phyloP scores from a whole-genome alignment of 768 basidiomycete genomes.

The Amanita molliuscula region DNA sequence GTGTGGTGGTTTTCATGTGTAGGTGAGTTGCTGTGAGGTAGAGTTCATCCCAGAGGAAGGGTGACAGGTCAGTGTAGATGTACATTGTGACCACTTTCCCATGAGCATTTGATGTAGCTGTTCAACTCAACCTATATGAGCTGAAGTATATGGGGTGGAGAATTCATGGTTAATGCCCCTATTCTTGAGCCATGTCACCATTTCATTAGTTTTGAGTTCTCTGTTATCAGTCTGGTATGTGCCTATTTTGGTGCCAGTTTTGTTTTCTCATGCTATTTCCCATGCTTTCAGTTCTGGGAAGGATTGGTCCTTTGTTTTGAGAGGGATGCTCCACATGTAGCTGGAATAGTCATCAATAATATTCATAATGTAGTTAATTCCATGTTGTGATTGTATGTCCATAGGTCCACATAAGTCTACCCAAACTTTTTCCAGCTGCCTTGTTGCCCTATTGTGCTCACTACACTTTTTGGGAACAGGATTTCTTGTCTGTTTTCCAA shows the following conservation, averaged over 20 bases:
- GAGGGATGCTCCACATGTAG: no score
- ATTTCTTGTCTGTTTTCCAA: conserved; percentile 25
- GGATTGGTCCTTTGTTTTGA: conserved; percentile 2
- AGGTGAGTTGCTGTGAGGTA: background rate
- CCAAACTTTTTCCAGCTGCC: conserved; percentile 19
- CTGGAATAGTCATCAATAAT: no score
- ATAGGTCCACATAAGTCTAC: conserved; percentile 13
- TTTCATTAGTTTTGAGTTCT: conserved; percentile 12
- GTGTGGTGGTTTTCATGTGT: background rate
- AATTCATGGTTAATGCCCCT: background rate
- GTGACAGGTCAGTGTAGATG: background rate
- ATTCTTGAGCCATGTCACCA: conserved; percentile 11
- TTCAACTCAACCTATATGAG: background rate
- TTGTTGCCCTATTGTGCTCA: conserved; percentile 13
- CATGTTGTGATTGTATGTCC: no score
- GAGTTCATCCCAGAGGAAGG: background rate
- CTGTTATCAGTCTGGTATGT: conserved; percentile 13
- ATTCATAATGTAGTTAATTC: no score
- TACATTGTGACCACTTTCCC: background rate
- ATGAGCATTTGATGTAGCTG: background rate
- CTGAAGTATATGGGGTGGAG: background rate
- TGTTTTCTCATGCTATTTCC: conserved; percentile 13
- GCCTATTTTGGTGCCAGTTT: conserved; percentile 11
- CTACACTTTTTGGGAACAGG: conserved; percentile 19
- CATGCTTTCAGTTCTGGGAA: conserved; percentile 17